Base-by-base conservation (phyloP, 495 filamentous ascomycete genomes). In the Aspergillus asperescens region DNA sequence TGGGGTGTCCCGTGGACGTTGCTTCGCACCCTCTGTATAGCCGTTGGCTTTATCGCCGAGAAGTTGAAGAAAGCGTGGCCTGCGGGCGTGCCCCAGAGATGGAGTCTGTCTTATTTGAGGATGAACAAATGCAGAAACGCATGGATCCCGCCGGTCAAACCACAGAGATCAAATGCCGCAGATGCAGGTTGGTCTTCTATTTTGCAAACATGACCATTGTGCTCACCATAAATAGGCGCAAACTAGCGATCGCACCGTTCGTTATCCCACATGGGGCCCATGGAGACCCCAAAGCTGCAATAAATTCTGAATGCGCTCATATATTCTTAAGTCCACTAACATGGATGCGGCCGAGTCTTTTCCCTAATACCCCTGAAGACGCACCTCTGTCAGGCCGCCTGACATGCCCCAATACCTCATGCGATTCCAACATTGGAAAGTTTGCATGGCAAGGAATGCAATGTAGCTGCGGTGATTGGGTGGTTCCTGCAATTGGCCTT, bases 401-500 rank as follows among this genome's bases (percentile, higher is more conserved):
- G 34, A 84, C 84, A 34, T 96, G 92, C 63, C 89, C 92, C 23
- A 86, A 85, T 57, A 28, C 62, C 0, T 87, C 85, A 57, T 96
- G 93, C 62, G 72, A 68, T 12, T 81, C 84, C 16, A 88, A 90
- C 41, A 81, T 97, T 19, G 93, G 94, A 35, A 85, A 91, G 55
- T 96, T 96, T 60, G 87, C 90, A 24, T 98, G 94, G 92, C 87
- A 94, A 62, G 93, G 94, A 48, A 82, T 96, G 74, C 84, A 81
- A 67, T 98, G 93, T 72, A 95, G 85, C 57, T 97, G 93, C 67
- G 83, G 84, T 31, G 80, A 86, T 27, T 96, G 94, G 90, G 76
- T 95, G 8, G 83, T 89, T 16, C 94, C 94, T n/a, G 90, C 86
- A 7, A 90, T 96, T 60, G 89, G 83, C 52, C 71, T 96, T 50